Base-by-base conservation (phyloP, 1,139 yeast genomes). In the Lipomyces yarrowii region DNA sequence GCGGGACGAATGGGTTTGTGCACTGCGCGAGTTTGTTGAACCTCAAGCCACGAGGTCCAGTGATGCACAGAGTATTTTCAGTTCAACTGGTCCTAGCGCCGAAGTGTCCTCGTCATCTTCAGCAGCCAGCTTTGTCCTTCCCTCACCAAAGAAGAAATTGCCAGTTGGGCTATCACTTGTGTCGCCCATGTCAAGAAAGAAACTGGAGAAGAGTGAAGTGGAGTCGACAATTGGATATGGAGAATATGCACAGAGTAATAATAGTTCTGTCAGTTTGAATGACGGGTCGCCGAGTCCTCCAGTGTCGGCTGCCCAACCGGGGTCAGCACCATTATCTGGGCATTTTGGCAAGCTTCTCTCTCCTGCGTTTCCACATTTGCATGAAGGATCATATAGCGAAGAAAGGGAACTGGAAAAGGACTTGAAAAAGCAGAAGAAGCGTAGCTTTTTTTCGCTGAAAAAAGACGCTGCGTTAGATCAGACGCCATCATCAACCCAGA, bases 1-100 rank as follows among this genome's bases (percentile, higher is more conserved):
- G 73, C 84, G 97, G 63, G 96, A 90, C 71, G 82, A 82, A 4
- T 90, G 97, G 97, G 85, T 89, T 35, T 81, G 85, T 26, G 82
- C 85, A 1, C 78, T 89, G 70, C 81, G 87, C 56, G 87, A 84
- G 67, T 80, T 81, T 62, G 76, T 62, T 15, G 61, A 42, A 8
- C 21, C 51, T 8, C 57, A 51, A 2, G 30, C 37, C 8, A 23
- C 32, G 30, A 53, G 18, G 37, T 23, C 59, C 6, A 63, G 57
- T 46, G 69, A 64, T 37, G 53, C 62, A 46, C 59, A 63, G 37
- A 66, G 69, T 58, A 62, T 61, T 18, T 11, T 21, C 35, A 57
- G 60, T 37, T 39, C 33, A n/a, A n/a, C 7, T 21, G 48, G 55
- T 4, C 23, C 53, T 30, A 21, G 42, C 21, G 33, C 56, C 59